phyloP scores from a whole-genome alignment of 2,329 filamentous ascomycete genomes.

The Talaromyces sp. region DNA sequence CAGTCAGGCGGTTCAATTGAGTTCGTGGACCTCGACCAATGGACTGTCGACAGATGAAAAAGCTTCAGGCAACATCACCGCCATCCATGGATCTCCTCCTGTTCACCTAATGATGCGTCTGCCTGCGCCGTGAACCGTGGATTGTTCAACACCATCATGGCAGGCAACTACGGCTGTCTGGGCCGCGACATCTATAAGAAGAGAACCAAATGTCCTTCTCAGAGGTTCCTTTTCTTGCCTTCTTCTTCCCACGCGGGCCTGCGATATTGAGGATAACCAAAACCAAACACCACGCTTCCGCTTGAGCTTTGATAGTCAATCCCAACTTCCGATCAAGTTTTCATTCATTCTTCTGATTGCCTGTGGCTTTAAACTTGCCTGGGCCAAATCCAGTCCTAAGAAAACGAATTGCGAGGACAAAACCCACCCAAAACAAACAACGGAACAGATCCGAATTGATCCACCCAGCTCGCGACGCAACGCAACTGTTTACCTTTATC shows the following conservation, averaged over 20 bases:
- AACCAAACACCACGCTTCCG: not conserved
- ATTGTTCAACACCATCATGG: not conserved
- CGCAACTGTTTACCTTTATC: not conserved
- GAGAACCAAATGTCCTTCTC: not conserved
- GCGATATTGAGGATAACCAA: conserved; percentile 5
- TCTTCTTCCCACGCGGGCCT: not conserved
- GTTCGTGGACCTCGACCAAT: not conserved
- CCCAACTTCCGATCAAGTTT: not conserved
- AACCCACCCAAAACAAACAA: not conserved
- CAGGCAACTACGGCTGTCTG: not conserved
- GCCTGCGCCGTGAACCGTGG: not conserved
- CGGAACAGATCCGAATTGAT: not conserved
- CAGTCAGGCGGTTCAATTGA: not conserved
- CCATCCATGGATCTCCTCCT: not conserved
- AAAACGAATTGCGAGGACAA: conserved; percentile 1
- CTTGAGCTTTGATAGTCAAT: conserved; percentile 5
- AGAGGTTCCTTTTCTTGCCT: not conserved
- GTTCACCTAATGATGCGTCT: not conserved
- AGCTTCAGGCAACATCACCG: not conserved
- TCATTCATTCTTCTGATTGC: not conserved
- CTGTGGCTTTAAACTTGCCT: not conserved
- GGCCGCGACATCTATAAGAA: not conserved
- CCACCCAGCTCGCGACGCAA: conserved; percentile 2
- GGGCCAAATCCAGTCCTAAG: not conserved
- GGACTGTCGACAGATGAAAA: not conserved